These are phyloP conservation scores for Butyriboletus regius DNA, from an alignment of 1,284 basidiomycete species.

Conservation along the genomic window DNA sequence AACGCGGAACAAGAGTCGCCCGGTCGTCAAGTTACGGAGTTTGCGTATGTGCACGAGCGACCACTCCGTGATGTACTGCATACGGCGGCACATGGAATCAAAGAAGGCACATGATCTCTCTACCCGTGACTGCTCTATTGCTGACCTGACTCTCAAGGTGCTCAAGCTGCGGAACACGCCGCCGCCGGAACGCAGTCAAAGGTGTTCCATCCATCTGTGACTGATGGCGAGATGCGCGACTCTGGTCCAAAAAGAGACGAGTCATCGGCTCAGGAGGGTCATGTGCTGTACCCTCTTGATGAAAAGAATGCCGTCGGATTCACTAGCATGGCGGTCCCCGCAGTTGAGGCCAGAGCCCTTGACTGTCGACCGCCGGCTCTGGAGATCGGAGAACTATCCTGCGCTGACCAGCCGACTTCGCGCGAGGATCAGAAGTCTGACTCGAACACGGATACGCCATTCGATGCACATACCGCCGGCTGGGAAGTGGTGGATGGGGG, in stretches of 20 bases:
- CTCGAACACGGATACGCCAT: slow-evolving; percentile 11
- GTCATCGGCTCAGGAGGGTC: slow-evolving; percentile 43
- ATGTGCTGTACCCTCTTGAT: slow-evolving; percentile 47
- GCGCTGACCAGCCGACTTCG: slow-evolving; percentile 23
- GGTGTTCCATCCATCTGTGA: slow-evolving; percentile 33
- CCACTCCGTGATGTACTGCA: slow-evolving; percentile 34
- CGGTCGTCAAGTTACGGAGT: slow-evolving; percentile 38
- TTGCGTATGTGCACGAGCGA: slow-evolving; percentile 30
- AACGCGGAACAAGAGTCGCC: slow-evolving; percentile 62
- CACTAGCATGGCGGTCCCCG: slow-evolving; percentile 60
- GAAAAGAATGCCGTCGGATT: slow-evolving; percentile 54
- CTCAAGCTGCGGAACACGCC: slow-evolving; percentile 39
- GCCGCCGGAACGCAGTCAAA: slow-evolving; percentile 34
- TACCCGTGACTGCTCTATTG: not conserved
- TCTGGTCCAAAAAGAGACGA: slow-evolving; percentile 21
- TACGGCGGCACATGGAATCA: slow-evolving; percentile 36
- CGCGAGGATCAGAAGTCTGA: slow-evolving; percentile 13
- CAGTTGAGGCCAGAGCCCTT: slow-evolving; percentile 63
- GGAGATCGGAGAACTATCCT: slow-evolving; percentile 34
- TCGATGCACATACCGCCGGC: slow-evolving; percentile 37
- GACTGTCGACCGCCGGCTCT: slow-evolving; percentile 32
- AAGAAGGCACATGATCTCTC: slow-evolving; percentile 43
- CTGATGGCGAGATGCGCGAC: slow-evolving; percentile 1
- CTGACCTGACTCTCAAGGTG: slow-evolving; percentile 31
- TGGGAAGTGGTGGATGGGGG: slow-evolving; percentile 40